Evolutionary conservation across 768 basidiomycete species (phyloP).

Genomic region (Pluteus cervinus): DNA sequence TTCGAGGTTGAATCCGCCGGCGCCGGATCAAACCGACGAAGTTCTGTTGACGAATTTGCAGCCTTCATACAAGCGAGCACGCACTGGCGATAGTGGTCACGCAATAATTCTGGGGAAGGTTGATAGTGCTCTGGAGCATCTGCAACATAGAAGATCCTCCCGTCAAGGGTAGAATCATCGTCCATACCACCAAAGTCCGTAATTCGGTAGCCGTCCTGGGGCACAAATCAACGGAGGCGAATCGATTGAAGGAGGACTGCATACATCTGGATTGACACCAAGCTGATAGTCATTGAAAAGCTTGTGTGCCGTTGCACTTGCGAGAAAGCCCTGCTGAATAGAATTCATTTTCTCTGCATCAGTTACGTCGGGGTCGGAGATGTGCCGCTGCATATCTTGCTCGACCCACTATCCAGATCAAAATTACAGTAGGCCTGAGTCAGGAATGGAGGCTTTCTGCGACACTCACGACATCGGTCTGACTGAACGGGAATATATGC

Average conservation of each 20-base stretch:
- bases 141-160: neutral
- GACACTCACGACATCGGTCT: conserved; percentile 10
- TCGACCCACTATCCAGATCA: too few relatives aligned
- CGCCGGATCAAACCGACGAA: neutral
- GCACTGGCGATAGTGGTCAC: conserved; percentile 2
- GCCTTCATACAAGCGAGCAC: neutral
- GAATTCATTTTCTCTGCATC: conserved; percentile 1
- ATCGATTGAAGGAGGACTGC: neutral
- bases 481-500: conserved; percentile 14
- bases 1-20: neutral
- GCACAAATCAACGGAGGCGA: neutral
- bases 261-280: neutral
- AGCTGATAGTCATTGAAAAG: neutral
- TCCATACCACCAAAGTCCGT: neutral
- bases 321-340: conserved; percentile 1
- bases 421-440: too few relatives aligned
- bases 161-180: neutral
- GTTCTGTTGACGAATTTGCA: neutral
- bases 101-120: neutral
- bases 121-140: neutral
- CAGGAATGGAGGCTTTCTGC: too few relatives aligned
- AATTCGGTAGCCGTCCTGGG: conserved; percentile 1
- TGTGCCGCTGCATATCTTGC: neutral
- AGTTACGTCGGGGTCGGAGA: neutral
- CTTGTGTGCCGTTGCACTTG: neutral